These are phyloP conservation scores for Zangia roseola DNA, from an alignment of 768 basidiomycete genomes.

Conservation along the genomic window DNA sequence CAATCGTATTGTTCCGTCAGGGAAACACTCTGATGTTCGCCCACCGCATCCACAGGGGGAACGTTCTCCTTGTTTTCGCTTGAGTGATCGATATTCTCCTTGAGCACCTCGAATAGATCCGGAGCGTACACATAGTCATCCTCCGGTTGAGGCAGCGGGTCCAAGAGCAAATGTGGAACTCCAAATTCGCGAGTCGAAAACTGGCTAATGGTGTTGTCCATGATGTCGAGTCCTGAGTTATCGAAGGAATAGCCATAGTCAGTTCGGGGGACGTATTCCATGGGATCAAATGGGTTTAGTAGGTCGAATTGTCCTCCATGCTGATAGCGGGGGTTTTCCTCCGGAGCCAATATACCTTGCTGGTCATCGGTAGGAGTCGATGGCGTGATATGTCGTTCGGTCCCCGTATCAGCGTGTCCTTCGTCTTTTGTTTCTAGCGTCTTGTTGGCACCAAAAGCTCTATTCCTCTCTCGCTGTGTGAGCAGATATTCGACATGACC, in stretches of 20 bases:
- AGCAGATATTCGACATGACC: slow-evolving; percentile 21
- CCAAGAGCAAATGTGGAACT: slow-evolving; percentile 1
- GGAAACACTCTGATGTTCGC: not conserved
- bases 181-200: slow-evolving; percentile 7
- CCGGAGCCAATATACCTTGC: not conserved
- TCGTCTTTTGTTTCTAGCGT: not conserved
- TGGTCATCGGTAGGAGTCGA: not conserved
- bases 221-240: slow-evolving; percentile 14
- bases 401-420: not conserved
- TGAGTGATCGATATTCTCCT: slow-evolving; percentile 10
- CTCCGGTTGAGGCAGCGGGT: slow-evolving; percentile 12
- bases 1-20: slow-evolving; percentile 16
- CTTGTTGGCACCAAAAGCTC: slow-evolving; percentile 4
- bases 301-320: not conserved
- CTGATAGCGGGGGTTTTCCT: not conserved
- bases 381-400: not conserved
- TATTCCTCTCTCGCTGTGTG: slow-evolving; percentile 25
- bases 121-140: not conserved
- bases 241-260: slow-evolving; percentile 7
- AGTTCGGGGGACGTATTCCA: not conserved
- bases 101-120: slow-evolving; percentile 8
- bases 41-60: slow-evolving; percentile 2
- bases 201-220: slow-evolving; percentile 5
- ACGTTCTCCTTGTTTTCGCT: slow-evolving; percentile 20
- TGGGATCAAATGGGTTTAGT: not conserved